Percentiles rank a stretch among this genome's conserved stretches.
Evolutionary conservation across 495 filamentous ascomycete species (phyloP).

Genomic region (Amorphotheca resinae): DNA sequence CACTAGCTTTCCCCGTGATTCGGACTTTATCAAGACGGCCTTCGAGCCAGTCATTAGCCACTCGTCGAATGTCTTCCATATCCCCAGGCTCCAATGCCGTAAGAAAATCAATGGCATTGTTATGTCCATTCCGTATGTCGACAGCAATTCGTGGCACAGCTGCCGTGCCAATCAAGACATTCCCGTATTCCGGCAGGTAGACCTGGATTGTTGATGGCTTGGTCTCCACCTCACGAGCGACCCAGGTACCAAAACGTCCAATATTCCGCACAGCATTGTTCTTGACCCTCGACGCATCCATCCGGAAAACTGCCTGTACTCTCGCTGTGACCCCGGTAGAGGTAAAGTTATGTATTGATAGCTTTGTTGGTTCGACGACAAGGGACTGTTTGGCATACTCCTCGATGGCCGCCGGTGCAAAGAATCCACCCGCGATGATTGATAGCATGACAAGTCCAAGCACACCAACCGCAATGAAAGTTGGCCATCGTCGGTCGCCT

Average conservation of each 20-base stretch:
- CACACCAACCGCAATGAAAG: constrained; percentile 32
- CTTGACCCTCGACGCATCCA: constrained; percentile 64
- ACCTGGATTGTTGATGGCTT: constrained; percentile 59
- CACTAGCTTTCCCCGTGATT: constrained; percentile 53
- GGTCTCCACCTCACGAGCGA: constrained; percentile 59
- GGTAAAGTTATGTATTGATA: constrained; percentile 78
- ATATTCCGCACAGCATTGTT: constrained; percentile 57
- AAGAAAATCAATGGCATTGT: constrained; percentile 65
- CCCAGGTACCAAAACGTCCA: constrained; percentile 69
- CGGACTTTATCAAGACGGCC: constrained; percentile 56
- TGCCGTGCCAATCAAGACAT: constrained; percentile 66
- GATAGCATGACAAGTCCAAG: constrained; percentile 28
- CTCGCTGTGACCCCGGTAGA: constrained; percentile 60
- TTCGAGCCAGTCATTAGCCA: constrained; percentile 80
- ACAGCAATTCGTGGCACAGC: constrained; percentile 59
- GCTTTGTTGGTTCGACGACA: constrained; percentile 63
- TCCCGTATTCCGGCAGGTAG: constrained; percentile 71
- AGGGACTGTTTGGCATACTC: constrained; percentile 75
- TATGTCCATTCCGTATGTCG: constrained; percentile 61
- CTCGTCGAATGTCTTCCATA: constrained; percentile 60
- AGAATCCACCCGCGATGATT: constrained; percentile 52
- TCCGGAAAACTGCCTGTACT: constrained; percentile 63
- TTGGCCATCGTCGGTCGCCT: constrained; percentile 18
- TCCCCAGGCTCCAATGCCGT: constrained; percentile 63
- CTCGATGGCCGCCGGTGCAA: constrained; percentile 66